phyloP scores from a whole-genome alignment of 176 grass and related monocot species.

The Rhynchospora tenuis region DNA sequence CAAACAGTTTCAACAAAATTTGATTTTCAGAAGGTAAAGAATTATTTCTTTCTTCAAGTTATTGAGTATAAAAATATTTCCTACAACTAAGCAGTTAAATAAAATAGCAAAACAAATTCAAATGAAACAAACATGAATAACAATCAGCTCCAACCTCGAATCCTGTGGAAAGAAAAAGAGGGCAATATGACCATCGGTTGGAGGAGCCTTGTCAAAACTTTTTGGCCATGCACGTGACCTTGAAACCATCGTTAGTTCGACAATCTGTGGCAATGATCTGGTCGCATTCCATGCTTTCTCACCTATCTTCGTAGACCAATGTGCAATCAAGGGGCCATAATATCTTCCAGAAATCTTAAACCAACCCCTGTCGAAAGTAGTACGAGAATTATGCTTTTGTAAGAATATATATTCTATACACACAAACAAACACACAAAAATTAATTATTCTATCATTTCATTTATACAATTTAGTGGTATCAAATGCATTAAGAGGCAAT shows the following conservation, averaged over 20 bases:
- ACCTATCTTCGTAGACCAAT: slow-evolving; percentile 59
- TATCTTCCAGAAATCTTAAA: slow-evolving; percentile 35
- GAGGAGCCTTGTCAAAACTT: slow-evolving; percentile 40
- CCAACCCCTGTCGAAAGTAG: slow-evolving; percentile 40
- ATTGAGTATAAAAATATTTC: background rate
- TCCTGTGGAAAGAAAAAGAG: slow-evolving; percentile 60
- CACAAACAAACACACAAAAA: no score
- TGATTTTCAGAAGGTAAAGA: background rate
- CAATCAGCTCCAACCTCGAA: slow-evolving; percentile 29
- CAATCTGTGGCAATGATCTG: slow-evolving; percentile 26
- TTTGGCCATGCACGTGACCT: slow-evolving; percentile 49
- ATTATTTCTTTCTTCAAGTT: background rate
- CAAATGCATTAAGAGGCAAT: no score
- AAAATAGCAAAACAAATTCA: background rate
- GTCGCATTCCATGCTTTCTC: slow-evolving; percentile 36
- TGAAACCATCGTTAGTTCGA: slow-evolving; percentile 43
- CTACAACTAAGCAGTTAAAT: background rate
- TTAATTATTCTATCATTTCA: no score
- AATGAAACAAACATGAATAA: background rate
- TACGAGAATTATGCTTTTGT: slow-evolving; percentile 5
- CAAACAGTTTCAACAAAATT: background rate
- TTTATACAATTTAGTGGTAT: no score
- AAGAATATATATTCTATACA: no score
- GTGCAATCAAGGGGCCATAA: slow-evolving; percentile 36
- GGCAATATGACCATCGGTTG: slow-evolving; percentile 51